Percentiles rank a stretch among this genome's conserved stretches.
Evolutionary conservation across 805 yeast genomes (phyloP).

Genomic region (Zygosaccharomyces gambellarensis): DNA sequence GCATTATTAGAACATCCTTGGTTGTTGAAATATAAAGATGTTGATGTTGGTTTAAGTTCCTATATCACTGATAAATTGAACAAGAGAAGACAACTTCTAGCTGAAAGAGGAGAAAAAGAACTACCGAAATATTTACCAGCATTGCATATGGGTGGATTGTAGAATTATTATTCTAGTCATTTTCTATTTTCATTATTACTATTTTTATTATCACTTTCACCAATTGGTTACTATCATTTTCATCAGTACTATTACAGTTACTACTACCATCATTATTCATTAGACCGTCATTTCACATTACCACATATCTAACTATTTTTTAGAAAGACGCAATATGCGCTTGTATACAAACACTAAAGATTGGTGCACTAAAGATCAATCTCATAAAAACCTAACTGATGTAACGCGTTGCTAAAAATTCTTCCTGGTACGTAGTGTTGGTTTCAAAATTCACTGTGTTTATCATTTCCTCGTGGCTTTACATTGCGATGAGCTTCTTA

Average conservation of each 20-base stretch:
- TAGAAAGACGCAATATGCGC: not conserved
- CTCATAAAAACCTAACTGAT: too few relatives aligned
- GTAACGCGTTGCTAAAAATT: too few relatives aligned
- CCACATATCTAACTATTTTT: not conserved
- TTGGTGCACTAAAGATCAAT: not conserved
- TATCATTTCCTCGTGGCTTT: not conserved
- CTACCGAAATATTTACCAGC: constrained; percentile 33
- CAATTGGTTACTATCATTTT: not conserved
- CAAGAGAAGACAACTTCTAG: constrained; percentile 26
- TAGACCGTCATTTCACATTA: not conserved
- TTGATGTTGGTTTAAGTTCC: constrained; percentile 35
- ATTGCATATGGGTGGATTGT: constrained; percentile 36
- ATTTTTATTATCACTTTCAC: not conserved
- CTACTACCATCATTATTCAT: not conserved
- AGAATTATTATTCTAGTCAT: constrained; percentile 4
- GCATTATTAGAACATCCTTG: constrained; percentile 78
- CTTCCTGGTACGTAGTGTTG: too few relatives aligned
- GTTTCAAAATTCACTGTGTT: not conserved
- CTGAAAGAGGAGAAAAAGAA: constrained; percentile 27
- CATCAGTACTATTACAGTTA: not conserved
- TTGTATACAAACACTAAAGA: not conserved
- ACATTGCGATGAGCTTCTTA: not conserved
- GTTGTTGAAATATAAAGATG: constrained; percentile 52
- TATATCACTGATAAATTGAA: constrained; percentile 38
- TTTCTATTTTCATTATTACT: not conserved